phyloP scores from a whole-genome alignment of 805 yeast genomes.

The Schizosaccharomyces cryophilus region DNA sequence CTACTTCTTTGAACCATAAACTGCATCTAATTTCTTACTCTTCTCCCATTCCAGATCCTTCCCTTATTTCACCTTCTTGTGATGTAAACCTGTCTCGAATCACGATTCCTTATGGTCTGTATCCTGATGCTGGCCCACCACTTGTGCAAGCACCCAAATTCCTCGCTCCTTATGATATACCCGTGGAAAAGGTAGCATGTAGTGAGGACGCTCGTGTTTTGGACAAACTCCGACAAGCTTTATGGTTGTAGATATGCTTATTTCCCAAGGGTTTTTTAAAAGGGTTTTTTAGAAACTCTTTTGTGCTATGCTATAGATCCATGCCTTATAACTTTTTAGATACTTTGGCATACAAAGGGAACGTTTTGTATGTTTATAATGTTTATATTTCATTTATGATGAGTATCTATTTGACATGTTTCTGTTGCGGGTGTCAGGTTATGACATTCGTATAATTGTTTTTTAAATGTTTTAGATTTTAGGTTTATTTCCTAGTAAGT shows the following conservation, averaged over 20 bases:
- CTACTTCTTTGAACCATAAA: slow-evolving; percentile 27
- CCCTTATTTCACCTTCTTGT: slow-evolving; percentile 20
- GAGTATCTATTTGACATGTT: no score
- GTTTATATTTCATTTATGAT: no score
- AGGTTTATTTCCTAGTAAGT: no score
- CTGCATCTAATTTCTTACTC: slow-evolving; percentile 38
- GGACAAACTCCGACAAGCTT: slow-evolving; percentile 9
- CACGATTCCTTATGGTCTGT: slow-evolving; percentile 16
- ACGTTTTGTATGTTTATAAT: no score
- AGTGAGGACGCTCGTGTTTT: slow-evolving; percentile 15
- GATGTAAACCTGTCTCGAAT: slow-evolving; percentile 19
- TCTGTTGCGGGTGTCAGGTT: no score
- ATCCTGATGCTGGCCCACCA: slow-evolving; percentile 15
- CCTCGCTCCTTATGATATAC: slow-evolving; percentile 8
- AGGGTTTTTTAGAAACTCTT: not conserved
- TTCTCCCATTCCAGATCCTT: slow-evolving; percentile 5
- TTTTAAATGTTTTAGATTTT: no score
- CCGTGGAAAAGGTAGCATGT: slow-evolving; percentile 11
- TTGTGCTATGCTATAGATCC: not conserved
- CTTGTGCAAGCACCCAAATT: not conserved
- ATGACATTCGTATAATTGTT: no score
- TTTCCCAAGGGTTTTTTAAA: not conserved
- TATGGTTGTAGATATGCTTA: not conserved
- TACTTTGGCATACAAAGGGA: no score
- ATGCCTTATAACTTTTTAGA: no score